Evolutionary conservation across 805 yeast genomes (phyloP).

Genomic region (Scheffersomyces amazonensis): DNA sequence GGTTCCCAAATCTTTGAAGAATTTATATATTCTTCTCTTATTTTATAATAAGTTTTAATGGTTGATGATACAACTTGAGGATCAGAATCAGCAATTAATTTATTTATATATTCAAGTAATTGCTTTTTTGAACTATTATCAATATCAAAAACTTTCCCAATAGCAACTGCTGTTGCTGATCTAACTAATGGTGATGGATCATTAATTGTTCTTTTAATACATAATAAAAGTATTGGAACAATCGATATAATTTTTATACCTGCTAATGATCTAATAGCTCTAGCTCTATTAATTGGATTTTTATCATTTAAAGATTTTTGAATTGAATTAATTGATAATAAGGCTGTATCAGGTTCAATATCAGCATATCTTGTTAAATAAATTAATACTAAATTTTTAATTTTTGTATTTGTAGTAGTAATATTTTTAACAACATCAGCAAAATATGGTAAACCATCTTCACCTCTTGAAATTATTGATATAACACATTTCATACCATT

Average conservation of each 20-base stretch:
- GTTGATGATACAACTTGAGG: conserved; percentile 70
- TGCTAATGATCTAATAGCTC: conserved; percentile 75
- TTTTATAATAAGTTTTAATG: conserved; percentile 50
- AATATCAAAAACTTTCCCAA: conserved; percentile 51
- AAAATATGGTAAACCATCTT: conserved; percentile 48
- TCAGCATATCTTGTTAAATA: conserved; percentile 78
- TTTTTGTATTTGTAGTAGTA: conserved; percentile 59
- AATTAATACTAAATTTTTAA: conserved; percentile 72
- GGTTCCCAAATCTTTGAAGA: conserved; percentile 49
- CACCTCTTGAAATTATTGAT: conserved; percentile 38
- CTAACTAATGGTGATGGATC: conserved; percentile 82
- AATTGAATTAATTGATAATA: conserved; percentile 85
- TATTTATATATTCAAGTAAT: conserved; percentile 45
- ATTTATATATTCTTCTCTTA: conserved; percentile 37
- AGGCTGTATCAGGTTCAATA: conserved; percentile 82
- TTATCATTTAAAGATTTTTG: conserved; percentile 78
- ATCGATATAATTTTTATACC: conserved; percentile 83
- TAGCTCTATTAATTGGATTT: conserved; percentile 62
- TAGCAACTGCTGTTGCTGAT: conserved; percentile 72
- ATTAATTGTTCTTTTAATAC: conserved; percentile 61
- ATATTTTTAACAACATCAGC: conserved; percentile 90
- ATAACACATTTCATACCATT: conserved; percentile 42
- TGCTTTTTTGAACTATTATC: conserved; percentile 46
- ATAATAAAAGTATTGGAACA: conserved; percentile 71
- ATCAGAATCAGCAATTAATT: conserved; percentile 63